Evolutionary conservation across 2,329 filamentous ascomycete genomes (phyloP).

Genomic region (Cladosporium sp.): DNA sequence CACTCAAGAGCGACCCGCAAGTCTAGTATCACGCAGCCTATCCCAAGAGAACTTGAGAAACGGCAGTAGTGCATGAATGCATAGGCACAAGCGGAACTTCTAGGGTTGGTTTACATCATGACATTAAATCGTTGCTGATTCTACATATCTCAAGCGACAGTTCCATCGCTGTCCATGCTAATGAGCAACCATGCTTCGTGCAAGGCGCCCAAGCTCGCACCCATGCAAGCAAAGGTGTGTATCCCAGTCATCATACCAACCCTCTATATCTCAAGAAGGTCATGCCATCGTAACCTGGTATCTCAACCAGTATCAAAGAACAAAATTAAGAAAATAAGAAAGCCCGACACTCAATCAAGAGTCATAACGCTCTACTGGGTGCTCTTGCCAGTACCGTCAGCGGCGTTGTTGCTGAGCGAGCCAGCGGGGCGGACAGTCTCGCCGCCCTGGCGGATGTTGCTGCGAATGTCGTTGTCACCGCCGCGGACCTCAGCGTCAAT

Average conservation of each 20-base stretch:
- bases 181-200: not conserved
- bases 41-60: too few species aligned
- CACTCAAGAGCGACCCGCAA: too few species aligned
- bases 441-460: slow-evolving; percentile 36
- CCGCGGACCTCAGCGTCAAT: slow-evolving; percentile 35
- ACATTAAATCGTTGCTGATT: slow-evolving; percentile 12
- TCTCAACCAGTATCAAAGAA: not conserved
- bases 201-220: not conserved
- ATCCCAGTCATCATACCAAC: not conserved
- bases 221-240: not conserved
- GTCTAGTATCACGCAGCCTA: too few species aligned
- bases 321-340: not conserved
- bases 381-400: slow-evolving; percentile 15
- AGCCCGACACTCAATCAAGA: not conserved
- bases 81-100: too few species aligned
- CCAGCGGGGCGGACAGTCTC: slow-evolving; percentile 23
- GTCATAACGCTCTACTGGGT: not conserved
- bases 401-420: slow-evolving; percentile 12
- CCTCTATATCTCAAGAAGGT: not conserved
- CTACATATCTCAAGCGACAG: not conserved
- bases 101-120: not conserved
- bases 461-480: slow-evolving; percentile 39
- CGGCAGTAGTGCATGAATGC: too few species aligned
- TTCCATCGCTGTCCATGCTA: too few species aligned
- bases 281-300: not conserved